Evolutionary conservation across 345 rosid species (phyloP), one percentile per base, ranked within the genome.

Genomic region (Fremontodendron californicum): DNA sequence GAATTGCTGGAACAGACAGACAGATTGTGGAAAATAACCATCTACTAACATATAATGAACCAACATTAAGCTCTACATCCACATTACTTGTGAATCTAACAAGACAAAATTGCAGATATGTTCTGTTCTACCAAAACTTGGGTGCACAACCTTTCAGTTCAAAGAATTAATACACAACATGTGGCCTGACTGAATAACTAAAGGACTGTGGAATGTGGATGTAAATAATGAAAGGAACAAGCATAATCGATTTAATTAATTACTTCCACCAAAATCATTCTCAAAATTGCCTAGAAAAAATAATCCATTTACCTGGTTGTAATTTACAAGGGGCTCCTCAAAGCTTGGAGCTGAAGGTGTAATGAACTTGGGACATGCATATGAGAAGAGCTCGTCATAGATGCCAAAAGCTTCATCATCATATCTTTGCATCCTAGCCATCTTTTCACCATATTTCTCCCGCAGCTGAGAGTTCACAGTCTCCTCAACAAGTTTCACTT

Each of bases 371-470:
- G 99, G 99, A 76, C 99, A 96, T 60, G 99, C 99, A 82, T 96
- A 96, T 0, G 99, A 92, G 90, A 96, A 96, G 79, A 93, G 94
- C 84, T 96, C 99, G 80, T 96, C 99, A 63, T 88, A 93, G 27
- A 88, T 74, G 25, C 84, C 85, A 82, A 93, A 93, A 49, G 97
- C 97, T 63, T 96, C 99, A 15, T 93, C 98, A 66, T 96, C 99
- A 43, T 63, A 96, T 82, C 97, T 89, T 83, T 89, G 99, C 96
- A 96, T 92, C 82, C 94, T 87, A 78, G 80, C 77, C 98, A 96
- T 96, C 88, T 96, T 96, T 71, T 96, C 99, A 78, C 99, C 99
- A 81, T 96, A 93, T 84, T 96, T 96, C 89, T 96, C 99, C 61
- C 93, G 85, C 84, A 96, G 64, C n/a, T 93, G 99, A 79, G 90